Conservation (phyloP, 163 green algal genomes). For the Prototheca wickerhamii region DNA sequence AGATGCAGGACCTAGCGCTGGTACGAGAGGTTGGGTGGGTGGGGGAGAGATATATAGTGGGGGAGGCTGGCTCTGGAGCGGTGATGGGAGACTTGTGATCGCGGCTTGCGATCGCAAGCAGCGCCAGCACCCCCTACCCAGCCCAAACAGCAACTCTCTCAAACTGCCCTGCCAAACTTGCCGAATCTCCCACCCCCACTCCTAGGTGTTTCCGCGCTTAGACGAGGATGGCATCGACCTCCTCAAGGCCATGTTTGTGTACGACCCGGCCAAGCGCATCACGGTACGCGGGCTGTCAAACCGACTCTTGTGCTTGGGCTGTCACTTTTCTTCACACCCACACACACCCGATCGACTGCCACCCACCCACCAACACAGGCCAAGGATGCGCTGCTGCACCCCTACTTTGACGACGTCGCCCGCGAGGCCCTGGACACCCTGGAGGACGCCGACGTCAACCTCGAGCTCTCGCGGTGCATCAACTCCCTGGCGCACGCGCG, state of each 20-base stretch:
- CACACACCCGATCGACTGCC: neutral
- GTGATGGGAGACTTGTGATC: too few species aligned
- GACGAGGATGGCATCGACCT: constrained; percentile 81
- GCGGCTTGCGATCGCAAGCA: too few species aligned
- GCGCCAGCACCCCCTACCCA: too few species aligned
- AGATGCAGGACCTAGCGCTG: constrained; percentile 59
- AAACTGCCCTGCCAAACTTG: too few species aligned
- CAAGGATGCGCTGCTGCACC: constrained; percentile 89
- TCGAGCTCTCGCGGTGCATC: too few species aligned
- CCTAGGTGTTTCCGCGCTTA: constrained; percentile 68
- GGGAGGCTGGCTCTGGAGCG: too few species aligned
- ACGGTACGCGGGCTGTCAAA: constrained; percentile 42
- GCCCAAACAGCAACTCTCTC: too few species aligned
- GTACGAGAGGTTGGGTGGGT: too few species aligned
- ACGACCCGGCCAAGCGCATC: constrained; percentile 85
- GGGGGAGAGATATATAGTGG: too few species aligned
- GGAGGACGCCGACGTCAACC: constrained; percentile 43
- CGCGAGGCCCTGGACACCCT: constrained; percentile 63
- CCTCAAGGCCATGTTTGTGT: constrained; percentile 77
- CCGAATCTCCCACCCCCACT: neutral
- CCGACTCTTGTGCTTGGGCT: neutral
- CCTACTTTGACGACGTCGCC: constrained; percentile 94
- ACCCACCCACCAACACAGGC: constrained; percentile 43
- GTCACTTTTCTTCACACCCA: neutral
- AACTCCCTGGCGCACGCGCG: too few species aligned